phyloP scores from a whole-genome alignment of 163 green algal species.

The Trebouxia gelatinosa region DNA sequence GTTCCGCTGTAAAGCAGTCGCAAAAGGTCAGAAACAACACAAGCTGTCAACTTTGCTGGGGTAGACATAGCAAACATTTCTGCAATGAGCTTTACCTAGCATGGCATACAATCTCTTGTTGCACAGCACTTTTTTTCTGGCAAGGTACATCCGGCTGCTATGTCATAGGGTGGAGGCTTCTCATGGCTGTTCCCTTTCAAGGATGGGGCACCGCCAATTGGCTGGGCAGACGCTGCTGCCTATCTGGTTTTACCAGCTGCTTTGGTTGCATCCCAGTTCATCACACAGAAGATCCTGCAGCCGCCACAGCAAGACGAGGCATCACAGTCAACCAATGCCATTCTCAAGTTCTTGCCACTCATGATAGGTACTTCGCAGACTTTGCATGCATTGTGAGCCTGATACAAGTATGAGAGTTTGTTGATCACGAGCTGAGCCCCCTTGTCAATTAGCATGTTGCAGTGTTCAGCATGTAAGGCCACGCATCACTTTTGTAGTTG shows the following conservation, averaged over 20 bases:
- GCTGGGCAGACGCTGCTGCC: slow-evolving; percentile 77
- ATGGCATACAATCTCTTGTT: no score
- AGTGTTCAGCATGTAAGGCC: no score
- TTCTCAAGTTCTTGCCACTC: slow-evolving; percentile 95
- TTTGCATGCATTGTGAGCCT: background rate
- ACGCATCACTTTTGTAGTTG: no score
- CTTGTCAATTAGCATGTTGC: no score
- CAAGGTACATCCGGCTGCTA: no score
- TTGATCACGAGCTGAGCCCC: no score
- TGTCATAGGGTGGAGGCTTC: slow-evolving; percentile 69
- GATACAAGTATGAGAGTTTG: background rate
- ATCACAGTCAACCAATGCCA: slow-evolving; percentile 73
- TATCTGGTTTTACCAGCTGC: slow-evolving; percentile 94
- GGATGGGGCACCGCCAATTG: slow-evolving; percentile 81
- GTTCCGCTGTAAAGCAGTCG: no score
- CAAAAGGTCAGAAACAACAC: no score
- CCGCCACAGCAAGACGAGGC: slow-evolving; percentile 54
- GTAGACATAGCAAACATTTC: no score
- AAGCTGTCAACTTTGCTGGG: no score
- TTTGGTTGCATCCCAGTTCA: slow-evolving; percentile 77
- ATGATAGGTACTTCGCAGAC: slow-evolving; percentile 74
- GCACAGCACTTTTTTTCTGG: no score
- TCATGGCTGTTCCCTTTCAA: slow-evolving; percentile 84
- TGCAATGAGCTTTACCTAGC: no score
- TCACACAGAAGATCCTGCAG: slow-evolving; percentile 61